Evolutionary conservation across 2,329 filamentous ascomycete species (phyloP).

Genomic region (Fusarium verticillioides): DNA sequence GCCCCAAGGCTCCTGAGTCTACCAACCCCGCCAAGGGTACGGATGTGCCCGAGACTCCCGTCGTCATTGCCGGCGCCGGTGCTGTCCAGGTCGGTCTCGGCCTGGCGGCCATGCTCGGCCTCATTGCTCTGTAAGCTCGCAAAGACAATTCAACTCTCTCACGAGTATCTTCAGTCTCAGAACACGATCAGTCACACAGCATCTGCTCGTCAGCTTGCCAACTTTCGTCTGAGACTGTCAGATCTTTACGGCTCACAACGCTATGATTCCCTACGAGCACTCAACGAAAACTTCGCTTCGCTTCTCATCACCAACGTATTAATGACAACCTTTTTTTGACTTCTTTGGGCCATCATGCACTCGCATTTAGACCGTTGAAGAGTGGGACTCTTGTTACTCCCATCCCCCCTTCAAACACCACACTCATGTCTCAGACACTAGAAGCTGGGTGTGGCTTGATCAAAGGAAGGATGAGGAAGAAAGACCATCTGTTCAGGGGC

Average conservation of each 20-base stretch:
- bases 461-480: background rate
- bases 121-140: constrained; percentile 46
- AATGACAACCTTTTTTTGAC: constrained; percentile 27
- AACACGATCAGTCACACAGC: constrained; percentile 5
- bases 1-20: background rate
- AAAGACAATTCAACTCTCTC: background rate
- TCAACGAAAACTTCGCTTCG: constrained; percentile 28
- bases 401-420: background rate
- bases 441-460: background rate
- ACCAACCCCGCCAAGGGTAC: constrained; percentile 11
- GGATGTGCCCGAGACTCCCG: constrained; percentile 35
- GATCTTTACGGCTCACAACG: background rate
- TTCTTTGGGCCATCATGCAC: constrained; percentile 23
- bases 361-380: constrained; percentile 26
- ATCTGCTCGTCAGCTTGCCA: constrained; percentile 1
- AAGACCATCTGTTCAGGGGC: constrained; percentile 11
- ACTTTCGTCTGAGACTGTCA: background rate
- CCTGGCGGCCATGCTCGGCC: constrained; percentile 40
- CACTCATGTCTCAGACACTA: background rate
- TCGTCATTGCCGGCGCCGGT: constrained; percentile 44
- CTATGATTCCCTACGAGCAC: constrained; percentile 27
- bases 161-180: background rate
- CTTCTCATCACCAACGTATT: constrained; percentile 31
- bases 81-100: constrained; percentile 47
- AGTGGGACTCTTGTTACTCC: background rate